Conservation (phyloP, 441 rosid genomes). For the Caryocar brasiliense region DNA sequence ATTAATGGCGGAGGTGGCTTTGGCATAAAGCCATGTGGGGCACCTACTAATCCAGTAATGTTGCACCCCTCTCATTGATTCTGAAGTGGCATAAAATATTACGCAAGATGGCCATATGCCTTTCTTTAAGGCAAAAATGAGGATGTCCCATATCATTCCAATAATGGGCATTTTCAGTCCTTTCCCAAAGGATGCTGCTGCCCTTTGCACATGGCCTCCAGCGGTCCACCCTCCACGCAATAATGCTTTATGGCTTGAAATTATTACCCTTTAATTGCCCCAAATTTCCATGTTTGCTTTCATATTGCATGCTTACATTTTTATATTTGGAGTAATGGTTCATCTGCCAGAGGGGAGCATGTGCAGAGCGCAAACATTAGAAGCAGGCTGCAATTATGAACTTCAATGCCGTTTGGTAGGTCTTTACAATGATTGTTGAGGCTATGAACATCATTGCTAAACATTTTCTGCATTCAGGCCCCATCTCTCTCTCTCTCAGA, state of each 20-base stretch:
- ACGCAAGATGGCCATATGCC: neutral
- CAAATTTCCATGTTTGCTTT: neutral
- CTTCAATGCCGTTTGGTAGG: constrained; percentile 21
- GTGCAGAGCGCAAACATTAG: constrained; percentile 21
- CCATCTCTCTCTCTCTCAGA: constrained; percentile 1
- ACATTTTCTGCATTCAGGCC: constrained; percentile 3
- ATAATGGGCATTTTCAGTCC: constrained; percentile 6
- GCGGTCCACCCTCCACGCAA: constrained; percentile 19
- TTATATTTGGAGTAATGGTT: constrained; percentile 15
- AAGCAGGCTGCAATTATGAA: constrained; percentile 7
- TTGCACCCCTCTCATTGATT: constrained; percentile 13
- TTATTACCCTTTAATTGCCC: constrained; percentile 18
- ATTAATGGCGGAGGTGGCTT: constrained; percentile 17
- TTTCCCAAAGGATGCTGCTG: constrained; percentile 1
- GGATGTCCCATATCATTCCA: constrained; percentile 13
- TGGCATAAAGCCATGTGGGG: constrained; percentile 32
- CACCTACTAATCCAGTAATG: constrained; percentile 19
- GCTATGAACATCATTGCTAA: constrained; percentile 7
- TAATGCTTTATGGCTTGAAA: constrained; percentile 16
- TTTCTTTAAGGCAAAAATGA: neutral
- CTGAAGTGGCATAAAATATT: constrained; percentile 3
- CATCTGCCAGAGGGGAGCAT: constrained; percentile 34
- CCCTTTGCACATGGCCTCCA: constrained; percentile 41
- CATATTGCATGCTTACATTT: neutral
- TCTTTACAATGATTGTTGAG: constrained; percentile 21